Evolutionary conservation across 768 basidiomycete genomes (phyloP).

Genomic region (Galerina marginata): DNA sequence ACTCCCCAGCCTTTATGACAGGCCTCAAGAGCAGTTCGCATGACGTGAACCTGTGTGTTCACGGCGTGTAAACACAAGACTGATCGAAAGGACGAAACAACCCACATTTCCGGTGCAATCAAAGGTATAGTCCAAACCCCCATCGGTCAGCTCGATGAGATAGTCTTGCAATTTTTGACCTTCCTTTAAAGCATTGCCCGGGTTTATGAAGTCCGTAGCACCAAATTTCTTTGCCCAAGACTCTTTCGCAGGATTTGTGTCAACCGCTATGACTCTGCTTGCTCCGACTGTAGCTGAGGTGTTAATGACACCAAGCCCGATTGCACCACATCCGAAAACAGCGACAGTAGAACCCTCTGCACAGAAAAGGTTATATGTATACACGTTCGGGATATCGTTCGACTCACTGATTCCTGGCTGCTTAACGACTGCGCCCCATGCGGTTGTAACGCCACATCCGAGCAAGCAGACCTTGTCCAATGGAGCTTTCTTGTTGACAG

Average conservation of each 20-base stretch:
- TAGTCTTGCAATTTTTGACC: slow-evolving; percentile 89
- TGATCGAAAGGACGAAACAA: background rate
- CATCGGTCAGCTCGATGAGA: slow-evolving; percentile 92
- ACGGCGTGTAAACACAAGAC: background rate
- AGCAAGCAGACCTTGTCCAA: slow-evolving; percentile 97
- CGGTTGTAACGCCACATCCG: slow-evolving; percentile 97
- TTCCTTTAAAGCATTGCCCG: slow-evolving; percentile 62
- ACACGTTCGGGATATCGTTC: background rate
- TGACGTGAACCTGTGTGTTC: slow-evolving; percentile 75
- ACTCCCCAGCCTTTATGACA: slow-evolving; percentile 99
- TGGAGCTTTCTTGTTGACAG: slow-evolving; percentile 84
- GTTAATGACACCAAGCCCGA: slow-evolving; percentile 91
- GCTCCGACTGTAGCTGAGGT: slow-evolving; percentile 81
- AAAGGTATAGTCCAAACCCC: slow-evolving; percentile 96
- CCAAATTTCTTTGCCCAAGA: slow-evolving; percentile 92
- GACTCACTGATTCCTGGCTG: slow-evolving; percentile 81
- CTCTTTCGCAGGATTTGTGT: slow-evolving; percentile 87
- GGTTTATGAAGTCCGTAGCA: slow-evolving; percentile 94
- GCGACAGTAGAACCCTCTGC: slow-evolving; percentile 87
- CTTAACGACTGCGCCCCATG: slow-evolving; percentile 95
- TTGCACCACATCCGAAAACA: slow-evolving; percentile 95
- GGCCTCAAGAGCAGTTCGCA: slow-evolving; percentile 96
- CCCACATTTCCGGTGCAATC: slow-evolving; percentile 90
- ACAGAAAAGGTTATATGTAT: slow-evolving; percentile 7
- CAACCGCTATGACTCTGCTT: slow-evolving; percentile 89